These are phyloP conservation scores for Puccinia novopanici DNA, from an alignment of 1,284 basidiomycete genomes.

Conservation along the genomic window DNA sequence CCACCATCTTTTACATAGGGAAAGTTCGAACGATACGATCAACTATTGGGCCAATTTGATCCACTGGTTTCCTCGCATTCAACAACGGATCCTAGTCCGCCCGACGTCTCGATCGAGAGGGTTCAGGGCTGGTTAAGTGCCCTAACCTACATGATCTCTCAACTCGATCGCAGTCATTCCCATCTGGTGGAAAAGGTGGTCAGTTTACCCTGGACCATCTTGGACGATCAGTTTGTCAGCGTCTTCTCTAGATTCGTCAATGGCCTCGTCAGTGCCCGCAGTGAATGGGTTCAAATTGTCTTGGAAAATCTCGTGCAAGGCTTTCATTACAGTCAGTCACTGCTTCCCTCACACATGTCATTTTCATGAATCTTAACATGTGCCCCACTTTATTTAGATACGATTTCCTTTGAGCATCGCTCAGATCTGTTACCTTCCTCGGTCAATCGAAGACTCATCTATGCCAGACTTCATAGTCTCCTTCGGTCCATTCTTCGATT, in stretches of 20 bases:
- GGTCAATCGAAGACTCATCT: conserved; percentile 77
- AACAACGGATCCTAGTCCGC: conserved; percentile 37
- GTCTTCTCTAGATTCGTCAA: conserved; percentile 84
- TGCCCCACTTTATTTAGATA: background rate
- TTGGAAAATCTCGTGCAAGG: conserved; percentile 78
- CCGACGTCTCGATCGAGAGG: conserved; percentile 52
- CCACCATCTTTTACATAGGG: conserved; percentile 55
- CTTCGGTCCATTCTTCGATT: conserved; percentile 80
- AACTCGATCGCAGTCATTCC: conserved; percentile 77
- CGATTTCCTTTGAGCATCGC: conserved; percentile 26
- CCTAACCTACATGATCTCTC: conserved; percentile 65
- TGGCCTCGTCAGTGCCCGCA: conserved; percentile 87
- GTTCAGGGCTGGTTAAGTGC: conserved; percentile 62
- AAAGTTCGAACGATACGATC: conserved; percentile 62
- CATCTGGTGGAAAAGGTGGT: conserved; percentile 84
- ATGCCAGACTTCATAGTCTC: conserved; percentile 82
- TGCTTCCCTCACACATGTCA: too few relatives aligned
- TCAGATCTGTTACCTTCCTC: conserved; percentile 47
- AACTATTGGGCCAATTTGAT: conserved; percentile 64
- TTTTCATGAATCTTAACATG: conserved; percentile 54
- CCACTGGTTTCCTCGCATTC: conserved; percentile 54
- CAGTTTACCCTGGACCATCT: conserved; percentile 84
- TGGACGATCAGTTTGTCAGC: conserved; percentile 79
- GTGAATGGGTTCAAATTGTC: conserved; percentile 84
- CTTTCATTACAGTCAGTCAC: conserved; percentile 83